Conservation (phyloP, 768 basidiomycete species). For the Phylloporus sp. region DNA sequence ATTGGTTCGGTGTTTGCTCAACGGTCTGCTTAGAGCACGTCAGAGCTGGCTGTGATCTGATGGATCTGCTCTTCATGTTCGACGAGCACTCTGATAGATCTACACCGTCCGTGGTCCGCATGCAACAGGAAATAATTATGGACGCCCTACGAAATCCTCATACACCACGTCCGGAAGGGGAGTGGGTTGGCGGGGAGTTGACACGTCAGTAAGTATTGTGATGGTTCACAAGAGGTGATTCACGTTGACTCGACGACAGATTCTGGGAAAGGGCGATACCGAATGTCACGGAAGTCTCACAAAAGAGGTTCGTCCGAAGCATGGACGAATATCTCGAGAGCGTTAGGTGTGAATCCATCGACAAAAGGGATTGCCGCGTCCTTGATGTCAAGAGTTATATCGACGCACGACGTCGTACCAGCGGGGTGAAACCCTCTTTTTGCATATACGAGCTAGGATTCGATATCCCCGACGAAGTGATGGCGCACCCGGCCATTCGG, state of each 20-base stretch:
- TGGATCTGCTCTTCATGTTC: constrained; percentile 47
- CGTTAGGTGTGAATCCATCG: constrained; percentile 42
- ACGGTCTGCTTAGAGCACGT: constrained; percentile 8
- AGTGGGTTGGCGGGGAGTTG: constrained; percentile 19
- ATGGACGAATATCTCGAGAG: constrained; percentile 35
- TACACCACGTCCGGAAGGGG: constrained; percentile 9
- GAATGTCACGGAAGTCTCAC: constrained; percentile 1
- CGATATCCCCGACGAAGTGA: constrained; percentile 36
- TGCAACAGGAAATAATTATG: constrained; percentile 20
- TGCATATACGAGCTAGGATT: constrained; percentile 36
- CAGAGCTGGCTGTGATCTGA: constrained; percentile 43
- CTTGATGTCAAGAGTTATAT: constrained; percentile 40
- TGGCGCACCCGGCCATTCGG: constrained; percentile 35
- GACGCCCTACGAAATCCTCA: constrained; percentile 15
- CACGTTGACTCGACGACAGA: background rate
- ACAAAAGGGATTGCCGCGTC: constrained; percentile 31
- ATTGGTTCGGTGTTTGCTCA: background rate
- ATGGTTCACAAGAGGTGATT: too few relatives aligned
- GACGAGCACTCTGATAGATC: constrained; percentile 48
- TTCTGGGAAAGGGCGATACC: constrained; percentile 14
- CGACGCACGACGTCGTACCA: constrained; percentile 35
- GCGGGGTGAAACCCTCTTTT: constrained; percentile 39
- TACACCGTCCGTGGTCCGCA: constrained; percentile 25
- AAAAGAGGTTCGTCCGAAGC: constrained; percentile 33
- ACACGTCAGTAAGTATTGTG: constrained; percentile 12